phyloP scores from a whole-genome alignment of 768 basidiomycete species.

The Pholiota molesta region DNA sequence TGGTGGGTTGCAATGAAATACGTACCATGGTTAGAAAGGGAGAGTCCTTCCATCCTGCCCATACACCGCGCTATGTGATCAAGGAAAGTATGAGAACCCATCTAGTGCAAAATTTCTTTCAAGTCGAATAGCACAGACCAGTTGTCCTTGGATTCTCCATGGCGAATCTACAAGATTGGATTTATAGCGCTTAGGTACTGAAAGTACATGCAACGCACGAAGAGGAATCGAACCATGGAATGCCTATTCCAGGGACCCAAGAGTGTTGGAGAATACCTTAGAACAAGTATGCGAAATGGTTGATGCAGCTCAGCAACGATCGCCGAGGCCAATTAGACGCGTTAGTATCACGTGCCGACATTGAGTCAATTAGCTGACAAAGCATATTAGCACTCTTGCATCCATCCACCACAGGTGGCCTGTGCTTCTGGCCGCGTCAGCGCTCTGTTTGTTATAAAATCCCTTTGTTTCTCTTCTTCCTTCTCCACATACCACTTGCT shows the following conservation, averaged over 20 bases:
- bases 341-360: constrained; percentile 1
- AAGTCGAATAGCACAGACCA: constrained; percentile 44
- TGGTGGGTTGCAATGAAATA: background rate
- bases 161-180: constrained; percentile 53
- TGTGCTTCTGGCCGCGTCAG: constrained; percentile 27
- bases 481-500: constrained; percentile 14
- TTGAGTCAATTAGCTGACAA: constrained; percentile 15
- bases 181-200: background rate
- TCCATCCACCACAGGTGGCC: constrained; percentile 2
- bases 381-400: constrained; percentile 3
- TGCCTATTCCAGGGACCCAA: constrained; percentile 1
- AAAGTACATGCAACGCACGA: constrained; percentile 31
- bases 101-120: background rate
- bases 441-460: constrained; percentile 19
- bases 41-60: constrained; percentile 81
- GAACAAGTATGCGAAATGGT: constrained; percentile 5
- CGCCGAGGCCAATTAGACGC: background rate
- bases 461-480: constrained; percentile 12
- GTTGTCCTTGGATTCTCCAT: constrained; percentile 81
- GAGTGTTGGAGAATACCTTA: constrained; percentile 2
- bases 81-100: background rate
- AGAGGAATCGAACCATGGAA: constrained; percentile 39
- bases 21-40: constrained; percentile 77
- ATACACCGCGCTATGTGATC: constrained; percentile 37
- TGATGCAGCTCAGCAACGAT: too few relatives aligned